These are phyloP conservation scores for Phytophthora meadii DNA, from an alignment of 352 stramenopile genomes.

Conservation along the genomic window DNA sequence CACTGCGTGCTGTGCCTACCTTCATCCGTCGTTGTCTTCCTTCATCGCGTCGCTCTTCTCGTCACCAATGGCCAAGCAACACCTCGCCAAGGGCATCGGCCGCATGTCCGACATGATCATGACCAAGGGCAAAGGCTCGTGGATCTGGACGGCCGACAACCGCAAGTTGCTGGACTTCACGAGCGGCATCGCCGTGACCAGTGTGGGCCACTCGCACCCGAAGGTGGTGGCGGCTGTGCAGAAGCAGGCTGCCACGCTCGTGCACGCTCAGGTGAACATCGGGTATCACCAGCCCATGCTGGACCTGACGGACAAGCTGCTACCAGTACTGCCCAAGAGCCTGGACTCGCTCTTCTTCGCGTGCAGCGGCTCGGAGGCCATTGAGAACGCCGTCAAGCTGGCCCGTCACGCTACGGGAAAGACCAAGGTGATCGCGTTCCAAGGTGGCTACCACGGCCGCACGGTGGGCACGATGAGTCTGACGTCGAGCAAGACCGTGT, in stretches of 20 bases:
- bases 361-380: constrained; percentile 91
- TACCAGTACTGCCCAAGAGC: constrained; percentile 76
- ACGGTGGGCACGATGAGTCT: constrained; percentile 93
- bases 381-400: constrained; percentile 94
- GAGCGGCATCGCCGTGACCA: constrained; percentile 93
- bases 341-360: constrained; percentile 93
- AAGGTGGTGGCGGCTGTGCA: constrained; percentile 91
- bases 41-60: background rate
- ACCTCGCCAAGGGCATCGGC: constrained; percentile 78
- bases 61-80: constrained; percentile 66
- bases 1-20: background rate
- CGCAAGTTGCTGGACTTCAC: constrained; percentile 94
- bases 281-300: constrained; percentile 93
- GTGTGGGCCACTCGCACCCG: constrained; percentile 93
- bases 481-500: constrained; percentile 92
- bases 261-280: constrained; percentile 94
- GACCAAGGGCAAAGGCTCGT: constrained; percentile 85
- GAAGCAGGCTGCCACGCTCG: constrained; percentile 88
- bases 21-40: background rate
- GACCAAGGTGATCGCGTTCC: constrained; percentile 92
- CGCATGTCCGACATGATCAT: constrained; percentile 90
- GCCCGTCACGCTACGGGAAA: constrained; percentile 91
- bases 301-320: constrained; percentile 86
- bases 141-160: constrained; percentile 88
- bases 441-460: constrained; percentile 93